Base-by-base conservation (phyloP, 164 flowering plant species). In the Amborella trichopoda region DNA sequence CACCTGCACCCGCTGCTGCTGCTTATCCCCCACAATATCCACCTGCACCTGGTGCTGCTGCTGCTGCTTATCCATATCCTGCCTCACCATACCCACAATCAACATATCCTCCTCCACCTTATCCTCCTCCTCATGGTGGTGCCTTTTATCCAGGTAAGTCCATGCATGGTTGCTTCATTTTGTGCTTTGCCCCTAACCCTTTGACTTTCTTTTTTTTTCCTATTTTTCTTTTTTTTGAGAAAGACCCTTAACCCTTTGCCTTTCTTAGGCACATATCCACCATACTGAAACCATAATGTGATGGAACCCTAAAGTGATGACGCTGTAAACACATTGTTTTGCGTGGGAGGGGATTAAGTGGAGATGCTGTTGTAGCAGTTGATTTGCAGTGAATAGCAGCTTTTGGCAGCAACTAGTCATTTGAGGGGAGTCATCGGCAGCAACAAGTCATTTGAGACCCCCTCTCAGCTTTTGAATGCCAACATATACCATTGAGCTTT, bases 61-160 rank as follows among this genome's bases (percentile, higher is more conserved):
- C 71, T 68, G 88, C 83, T 60, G 69, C 87, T 2, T 56, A 54
- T 16, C 40, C 73, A 8, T 82, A 76, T 42, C 80, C 80, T 20
- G 67, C 77, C 38, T 48, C 66, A 25, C 34, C 72, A 8, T 74
- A 74, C 43, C 75, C 81, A 32, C 77, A 78, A n/a, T 65, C 71
- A 40, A 54, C 72, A 2, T 68, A 68, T 32, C 77, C 73, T 17
- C 81, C 76, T n/a, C 70, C 70, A 3, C 69, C 65, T 32, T 70
- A 65, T 20, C 47, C 58, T 28, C 18, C 70, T 12, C 56, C 73
- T 2, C 51, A 59, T 47, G n/a, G n/a, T n/a, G n/a, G n/a, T n/a
- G n/a, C n/a, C n/a, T 62, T 64, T 56, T 67, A 74, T 28, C 74
- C 77, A 53, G 74, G 80, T 79, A 59, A 28, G 24, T 48, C 26